A percentile compares a stretch with the other conserved stretches of the same genome.
Conservation (phyloP, 768 basidiomycete species). For the Pulveroboletus sp. region DNA sequence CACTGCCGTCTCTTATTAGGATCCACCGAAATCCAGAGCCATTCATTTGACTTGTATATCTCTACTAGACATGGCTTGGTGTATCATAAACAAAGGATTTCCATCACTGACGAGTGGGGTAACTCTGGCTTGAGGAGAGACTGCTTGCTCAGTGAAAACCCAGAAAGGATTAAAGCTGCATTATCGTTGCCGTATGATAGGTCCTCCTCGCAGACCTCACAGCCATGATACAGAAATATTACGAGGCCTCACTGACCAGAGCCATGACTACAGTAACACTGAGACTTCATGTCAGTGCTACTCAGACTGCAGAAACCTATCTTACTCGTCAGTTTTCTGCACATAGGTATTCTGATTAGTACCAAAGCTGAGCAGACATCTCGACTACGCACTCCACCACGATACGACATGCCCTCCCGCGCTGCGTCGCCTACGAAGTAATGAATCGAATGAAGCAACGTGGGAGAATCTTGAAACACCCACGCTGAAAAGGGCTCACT, state of each 20-base stretch:
- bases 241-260: conserved; percentile 61
- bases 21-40: conserved; percentile 19
- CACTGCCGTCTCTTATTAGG: conserved; percentile 6
- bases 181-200: too few relatives aligned
- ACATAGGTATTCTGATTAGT: conserved; percentile 2
- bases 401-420: conserved; percentile 57
- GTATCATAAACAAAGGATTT: conserved; percentile 27
- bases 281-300: conserved; percentile 9
- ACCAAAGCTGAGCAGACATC: conserved; percentile 2
- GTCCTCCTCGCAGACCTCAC: too few relatives aligned
- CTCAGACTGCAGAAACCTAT: conserved; percentile 3
- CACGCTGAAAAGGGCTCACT: conserved; percentile 72
- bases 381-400: conserved; percentile 63
- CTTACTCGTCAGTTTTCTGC: conserved; percentile 81
- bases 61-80: conserved; percentile 18
- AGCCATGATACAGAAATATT: neutral
- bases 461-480: conserved; percentile 23
- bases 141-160: neutral
- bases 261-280: conserved; percentile 72
- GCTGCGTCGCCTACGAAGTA: conserved; percentile 51
- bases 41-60: conserved; percentile 26
- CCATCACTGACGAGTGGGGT: conserved; percentile 8
- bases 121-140: neutral
- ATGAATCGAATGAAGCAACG: conserved; percentile 4
- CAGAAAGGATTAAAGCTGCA: neutral